Conservation (phyloP, 169 alveolate species). For the Babesia sp. region DNA sequence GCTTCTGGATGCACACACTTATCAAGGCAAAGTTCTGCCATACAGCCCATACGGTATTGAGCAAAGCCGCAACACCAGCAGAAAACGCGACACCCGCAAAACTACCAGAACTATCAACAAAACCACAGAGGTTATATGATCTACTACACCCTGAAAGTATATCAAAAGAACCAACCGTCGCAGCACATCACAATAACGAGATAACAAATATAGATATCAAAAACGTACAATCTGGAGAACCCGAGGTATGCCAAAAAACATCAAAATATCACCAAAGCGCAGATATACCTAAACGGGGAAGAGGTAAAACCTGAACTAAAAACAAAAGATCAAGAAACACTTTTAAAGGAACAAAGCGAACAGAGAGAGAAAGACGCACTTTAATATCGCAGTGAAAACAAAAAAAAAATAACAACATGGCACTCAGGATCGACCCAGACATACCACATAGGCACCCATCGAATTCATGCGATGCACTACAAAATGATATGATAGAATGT, state of each 20-base stretch:
- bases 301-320: constrained; percentile 8
- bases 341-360: constrained; percentile 12
- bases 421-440: constrained; percentile 70
- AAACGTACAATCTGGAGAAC: constrained; percentile 45
- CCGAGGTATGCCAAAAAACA: constrained; percentile 31
- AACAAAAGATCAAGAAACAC: background rate
- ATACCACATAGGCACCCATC: constrained; percentile 82
- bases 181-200: constrained; percentile 23
- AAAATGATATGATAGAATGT: constrained; percentile 78
- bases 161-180: constrained; percentile 19
- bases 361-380: background rate
- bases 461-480: constrained; percentile 76
- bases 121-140: constrained; percentile 30
- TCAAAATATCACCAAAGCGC: background rate
- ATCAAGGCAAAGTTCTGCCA: constrained; percentile 61
- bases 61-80: constrained; percentile 23
- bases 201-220: constrained; percentile 56
- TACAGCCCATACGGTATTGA: constrained; percentile 42
- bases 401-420: constrained; percentile 3
- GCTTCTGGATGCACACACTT: constrained; percentile 53
- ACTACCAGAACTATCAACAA: constrained; percentile 46
- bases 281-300: constrained; percentile 50
- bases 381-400: background rate
- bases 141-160: constrained; percentile 11
- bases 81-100: constrained; percentile 19